Evolutionary conservation across 805 yeast genomes (phyloP), one percentile per base, ranked within the genome.

Genomic region (Ogataea saltuana): DNA sequence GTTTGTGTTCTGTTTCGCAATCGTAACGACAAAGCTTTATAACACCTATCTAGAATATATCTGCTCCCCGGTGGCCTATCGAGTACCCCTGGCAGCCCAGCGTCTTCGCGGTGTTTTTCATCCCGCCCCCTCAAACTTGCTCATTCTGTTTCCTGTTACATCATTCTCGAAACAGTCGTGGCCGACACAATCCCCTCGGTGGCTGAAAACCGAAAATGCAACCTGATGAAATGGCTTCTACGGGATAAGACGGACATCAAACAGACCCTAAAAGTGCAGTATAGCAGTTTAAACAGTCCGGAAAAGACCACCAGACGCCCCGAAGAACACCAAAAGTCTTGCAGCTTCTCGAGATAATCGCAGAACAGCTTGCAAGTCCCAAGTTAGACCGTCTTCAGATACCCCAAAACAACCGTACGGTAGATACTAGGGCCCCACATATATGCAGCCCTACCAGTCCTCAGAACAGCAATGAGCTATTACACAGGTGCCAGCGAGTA

Each of bases 211-310:
- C 13, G 16, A 16, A 13, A 23, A 25, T 34, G 29, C 38, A 34
- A 34, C 36, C 22, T 34, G 29, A 23, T 34, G 38, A 34, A 34
- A 34, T 34, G 38, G 38, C 30, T 34, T 34, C 16, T 34, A 34
- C 29, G 29, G 37, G 38, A 23, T 34, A 34, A 34, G 38, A 25
- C 36, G 27, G 27, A 33, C 27, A 33, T 19, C 26, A 8, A 33
- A 15, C n/a, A 33, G 18, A 21, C 13, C 36, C 22, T 9, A 34
- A 34, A 28, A 34, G 38, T 9, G 16, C 22, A 34, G 11, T 23
- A 20, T 19, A 11, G 28, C 22, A 15, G 4, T 7, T 12, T 16
- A 13, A 34, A 34, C 38, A 34, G 38, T 34, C 12, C 21, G 25
- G 25, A 34, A 15, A 34, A 16, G 13, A 13, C 10, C 13, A 17